Percentiles rank a stretch among this genome's conserved stretches.
phyloP scores from a whole-genome alignment of 2,329 filamentous ascomycete genomes.

The Neonectria faginata region DNA sequence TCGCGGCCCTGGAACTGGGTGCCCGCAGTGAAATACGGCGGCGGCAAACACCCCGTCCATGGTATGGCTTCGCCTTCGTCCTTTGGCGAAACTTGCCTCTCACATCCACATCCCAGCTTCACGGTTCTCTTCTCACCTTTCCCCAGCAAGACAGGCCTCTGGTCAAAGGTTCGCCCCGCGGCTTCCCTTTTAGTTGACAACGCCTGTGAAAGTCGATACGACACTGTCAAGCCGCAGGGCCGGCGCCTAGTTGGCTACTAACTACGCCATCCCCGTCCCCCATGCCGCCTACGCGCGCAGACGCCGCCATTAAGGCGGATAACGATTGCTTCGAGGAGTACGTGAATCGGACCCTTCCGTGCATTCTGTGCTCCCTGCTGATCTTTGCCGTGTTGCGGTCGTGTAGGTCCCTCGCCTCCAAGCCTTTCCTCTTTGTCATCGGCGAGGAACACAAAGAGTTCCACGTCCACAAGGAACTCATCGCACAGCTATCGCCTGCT shows the following conservation, averaged over 20 bases:
- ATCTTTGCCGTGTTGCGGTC: background rate
- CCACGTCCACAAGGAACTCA: slow-evolving; percentile 40
- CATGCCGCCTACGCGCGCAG: slow-evolving; percentile 26
- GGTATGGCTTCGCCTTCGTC: background rate
- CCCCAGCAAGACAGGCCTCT: background rate
- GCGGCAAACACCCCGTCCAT: too few relatives aligned
- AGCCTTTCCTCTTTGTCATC: slow-evolving; percentile 42
- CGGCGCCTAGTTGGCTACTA: background rate
- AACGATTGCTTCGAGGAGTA: slow-evolving; percentile 35
- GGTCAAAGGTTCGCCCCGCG: too few relatives aligned
- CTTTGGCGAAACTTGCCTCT: slow-evolving; percentile 2
- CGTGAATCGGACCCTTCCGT: slow-evolving; percentile 11
- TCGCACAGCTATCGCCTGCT: slow-evolving; percentile 37
- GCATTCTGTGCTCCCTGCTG: background rate
- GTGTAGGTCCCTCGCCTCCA: slow-evolving; percentile 41
- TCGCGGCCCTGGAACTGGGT: too few relatives aligned
- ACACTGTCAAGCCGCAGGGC: background rate
- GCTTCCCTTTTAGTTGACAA: background rate
- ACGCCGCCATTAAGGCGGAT: slow-evolving; percentile 13
- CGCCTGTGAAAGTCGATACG: background rate
- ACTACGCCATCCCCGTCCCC: slow-evolving; percentile 10
- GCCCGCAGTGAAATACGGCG: too few relatives aligned
- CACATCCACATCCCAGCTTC: slow-evolving; percentile 3
- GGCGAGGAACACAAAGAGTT: slow-evolving; percentile 41
- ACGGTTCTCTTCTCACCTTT: background rate